Conservation (phyloP, 768 basidiomycete genomes). For the Phylloporus sp. region DNA sequence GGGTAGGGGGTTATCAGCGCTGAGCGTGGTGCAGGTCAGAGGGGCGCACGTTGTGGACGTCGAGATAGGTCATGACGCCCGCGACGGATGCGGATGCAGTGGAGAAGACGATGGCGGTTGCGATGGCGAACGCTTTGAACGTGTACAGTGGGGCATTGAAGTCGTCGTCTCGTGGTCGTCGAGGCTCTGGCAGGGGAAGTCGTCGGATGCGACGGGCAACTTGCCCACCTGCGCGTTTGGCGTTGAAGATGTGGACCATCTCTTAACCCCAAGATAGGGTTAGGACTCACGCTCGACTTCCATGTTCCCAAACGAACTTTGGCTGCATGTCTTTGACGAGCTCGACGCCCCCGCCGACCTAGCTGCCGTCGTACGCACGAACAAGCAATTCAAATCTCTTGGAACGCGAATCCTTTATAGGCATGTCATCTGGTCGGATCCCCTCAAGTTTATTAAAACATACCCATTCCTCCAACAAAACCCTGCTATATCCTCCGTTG, state of each 20-base stretch:
- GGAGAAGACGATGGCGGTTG: slow-evolving; percentile 52
- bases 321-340: slow-evolving; percentile 36
- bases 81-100: slow-evolving; percentile 41
- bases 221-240: too few relatives aligned
- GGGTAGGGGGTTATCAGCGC: too few relatives aligned
- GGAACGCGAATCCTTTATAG: slow-evolving; percentile 31
- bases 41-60: slow-evolving; percentile 45
- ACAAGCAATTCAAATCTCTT: slow-evolving; percentile 29
- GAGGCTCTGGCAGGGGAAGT: too few relatives aligned
- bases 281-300: slow-evolving; percentile 8
- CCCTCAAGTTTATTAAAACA: slow-evolving; percentile 25
- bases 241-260: not conserved
- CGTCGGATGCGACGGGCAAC: too few relatives aligned
- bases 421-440: slow-evolving; percentile 31
- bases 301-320: slow-evolving; percentile 34
- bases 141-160: slow-evolving; percentile 51
- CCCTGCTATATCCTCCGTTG: slow-evolving; percentile 5
- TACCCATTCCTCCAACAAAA: slow-evolving; percentile 14
- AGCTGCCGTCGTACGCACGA: slow-evolving; percentile 28
- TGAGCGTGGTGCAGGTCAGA: not conserved
- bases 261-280: not conserved
- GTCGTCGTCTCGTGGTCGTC: slow-evolving; percentile 13
- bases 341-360: slow-evolving; percentile 30
- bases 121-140: slow-evolving; percentile 59
- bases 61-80: slow-evolving; percentile 48